Evolutionary conservation across 2,329 filamentous ascomycete species (phyloP).

Genomic region (Stachybotrys echinatus): DNA sequence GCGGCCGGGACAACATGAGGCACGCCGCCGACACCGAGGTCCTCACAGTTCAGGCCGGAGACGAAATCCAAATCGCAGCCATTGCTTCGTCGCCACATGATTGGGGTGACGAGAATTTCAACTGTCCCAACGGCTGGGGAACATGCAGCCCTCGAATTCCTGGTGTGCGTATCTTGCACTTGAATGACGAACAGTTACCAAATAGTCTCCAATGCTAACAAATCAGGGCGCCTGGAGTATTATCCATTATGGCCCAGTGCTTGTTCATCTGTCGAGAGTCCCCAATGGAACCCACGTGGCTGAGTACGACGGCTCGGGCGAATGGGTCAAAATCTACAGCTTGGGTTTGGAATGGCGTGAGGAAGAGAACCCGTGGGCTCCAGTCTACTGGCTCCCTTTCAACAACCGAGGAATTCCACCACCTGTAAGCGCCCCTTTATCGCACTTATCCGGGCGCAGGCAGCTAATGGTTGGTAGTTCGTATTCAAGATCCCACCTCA

Average conservation of each 20-base stretch:
- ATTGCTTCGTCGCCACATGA: neutral
- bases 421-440: neutral
- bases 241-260: neutral
- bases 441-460: neutral
- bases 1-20: neutral
- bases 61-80: neutral
- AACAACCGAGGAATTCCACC: neutral
- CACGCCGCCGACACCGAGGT: neutral
- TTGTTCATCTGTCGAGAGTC: neutral
- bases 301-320: neutral
- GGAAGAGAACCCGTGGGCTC: neutral
- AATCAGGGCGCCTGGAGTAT: neutral
- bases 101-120: neutral
- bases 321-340: neutral
- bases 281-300: neutral
- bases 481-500: constrained; percentile 10
- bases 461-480: constrained; percentile 5
- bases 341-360: neutral
- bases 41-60: neutral
- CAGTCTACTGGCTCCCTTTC: neutral
- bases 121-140: neutral
- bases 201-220: neutral
- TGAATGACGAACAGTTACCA: no score
- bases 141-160: neutral
- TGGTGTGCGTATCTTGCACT: neutral